Base-by-base conservation (phyloP, 164 flowering plant genomes). In the Aristolochia contorta region DNA sequence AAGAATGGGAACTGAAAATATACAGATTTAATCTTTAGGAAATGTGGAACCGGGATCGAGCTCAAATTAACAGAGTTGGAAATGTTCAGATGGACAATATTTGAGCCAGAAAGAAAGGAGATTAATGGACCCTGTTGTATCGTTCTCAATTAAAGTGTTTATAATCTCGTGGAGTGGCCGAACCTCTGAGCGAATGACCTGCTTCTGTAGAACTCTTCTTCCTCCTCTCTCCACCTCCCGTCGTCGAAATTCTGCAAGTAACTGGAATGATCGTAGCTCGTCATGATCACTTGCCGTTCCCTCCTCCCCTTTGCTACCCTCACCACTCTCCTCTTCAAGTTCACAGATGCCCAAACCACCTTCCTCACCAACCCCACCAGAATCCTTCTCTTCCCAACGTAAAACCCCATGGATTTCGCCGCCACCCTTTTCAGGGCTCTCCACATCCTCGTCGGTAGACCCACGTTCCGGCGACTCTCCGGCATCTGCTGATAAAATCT, bases 181-280 rank as follows among this genome's bases (percentile, higher is more conserved):
- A 58, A 58, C 49, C 60, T 58, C 19, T 58, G 49, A 43, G 60
- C 60, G 22, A 58, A 58, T 2, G 60, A 58, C 16, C 60, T 25
- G 27, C 60, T 58, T 13, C 25, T 41, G 22, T 43, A 58, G 48
- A 33, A 58, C 24, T 58, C 60, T 16, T 58, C 60, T 27, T 58
- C 60, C 25, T 58, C 60, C 16, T 37, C 25, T 16, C 60, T 37
- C 49, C 60, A 58, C 20, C 60, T 21, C 43, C 60, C 60, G 25
- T 58, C 60, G 25, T 58, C 60, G 18, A 58, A 58, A 43, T 58
- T 58, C 60, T 58, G 60, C 20, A 22, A 41, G 21, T 58, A 58
- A 19, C 60, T 58, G 48, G 20, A 13, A 18, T 47, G 49, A 20
- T 58, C 60, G 18, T 58, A 58, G 20, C 25, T 43, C 24, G 18